Evolutionary conservation across 83 land plant genomes (phyloP).

Genomic region (Thuja plicata): DNA sequence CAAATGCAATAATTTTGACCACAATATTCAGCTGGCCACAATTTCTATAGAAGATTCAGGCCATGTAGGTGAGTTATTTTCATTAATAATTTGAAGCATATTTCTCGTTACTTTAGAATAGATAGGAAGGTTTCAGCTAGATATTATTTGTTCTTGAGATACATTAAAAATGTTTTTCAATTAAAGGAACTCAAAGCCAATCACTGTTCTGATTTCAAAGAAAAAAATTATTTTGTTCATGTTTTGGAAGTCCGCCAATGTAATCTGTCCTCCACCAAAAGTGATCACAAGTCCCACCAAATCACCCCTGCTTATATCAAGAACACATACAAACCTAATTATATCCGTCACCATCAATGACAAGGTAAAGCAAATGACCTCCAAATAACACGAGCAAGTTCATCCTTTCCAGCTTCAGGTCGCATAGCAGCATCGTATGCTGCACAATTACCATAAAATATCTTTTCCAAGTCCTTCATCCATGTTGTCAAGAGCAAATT

Average conservation of each 20-base stretch:
- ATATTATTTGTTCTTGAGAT: neutral
- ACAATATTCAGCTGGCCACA: neutral
- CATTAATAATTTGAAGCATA: neutral
- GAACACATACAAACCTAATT: neutral
- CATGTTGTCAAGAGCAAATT: conserved; percentile 79
- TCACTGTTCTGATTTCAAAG: neutral
- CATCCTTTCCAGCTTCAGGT: conserved; percentile 79
- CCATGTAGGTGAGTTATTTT: neutral
- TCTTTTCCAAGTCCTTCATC: conserved; percentile 98
- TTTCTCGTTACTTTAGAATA: neutral
- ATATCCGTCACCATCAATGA: neutral
- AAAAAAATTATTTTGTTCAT: neutral
- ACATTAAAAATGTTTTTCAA: neutral
- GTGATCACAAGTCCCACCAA: neutral
- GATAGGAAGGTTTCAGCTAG: neutral
- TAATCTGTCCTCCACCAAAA: conserved; percentile 7
- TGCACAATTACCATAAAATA: conserved; percentile 91
- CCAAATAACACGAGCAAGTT: conserved; percentile 76
- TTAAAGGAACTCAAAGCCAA: neutral
- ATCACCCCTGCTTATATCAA: neutral
- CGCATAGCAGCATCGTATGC: conserved; percentile 84
- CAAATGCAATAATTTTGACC: neutral
- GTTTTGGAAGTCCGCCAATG: neutral
- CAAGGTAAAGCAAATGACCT: conserved; percentile 37
- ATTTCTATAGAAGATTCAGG: neutral